Evolutionary conservation across 2,329 filamentous ascomycete species (phyloP), one percentile per base, ranked within the genome.

Genomic region (Pestalotiopsis sp.): DNA sequence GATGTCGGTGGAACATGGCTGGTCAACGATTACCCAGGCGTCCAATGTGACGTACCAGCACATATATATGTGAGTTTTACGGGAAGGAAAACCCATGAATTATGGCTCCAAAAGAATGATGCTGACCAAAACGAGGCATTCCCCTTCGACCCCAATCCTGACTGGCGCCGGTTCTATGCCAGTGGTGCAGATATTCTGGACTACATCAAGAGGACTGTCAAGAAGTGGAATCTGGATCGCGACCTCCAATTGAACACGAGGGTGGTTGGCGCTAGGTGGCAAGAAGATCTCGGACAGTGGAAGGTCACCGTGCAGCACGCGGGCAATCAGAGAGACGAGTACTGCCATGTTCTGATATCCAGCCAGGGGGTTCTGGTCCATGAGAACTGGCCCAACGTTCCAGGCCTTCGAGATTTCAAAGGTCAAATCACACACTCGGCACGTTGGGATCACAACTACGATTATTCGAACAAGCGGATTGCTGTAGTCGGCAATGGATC

Each of bases 141-240:
- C 82, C 87, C 58, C 0, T 90, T 88, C 72, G 80, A 82, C 2
- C 87, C 87, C 0, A 90, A 90, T 64, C 86, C 85, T 0, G 80
- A 89, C 68, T 91, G 89, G 87, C 83, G 82, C 0, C 82, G 86
- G 64, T 84, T 87, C 70, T 90, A 88, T 71, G 87, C 87, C 2
- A 83, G 84, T 68, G 88, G 87, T 1, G 75, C 76, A 2, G 88
- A 91, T 66, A 91, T 90, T 59, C 75, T 82, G 20, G 79, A 82
- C 3, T 88, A 90, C 71, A 84, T 86, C 81, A 81, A 88, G 71
- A 73, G 75, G 1, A 76, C 87, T 3, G 88, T 88, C 0, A 80
- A 81, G 38, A 83, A 80, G 68, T 83, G 77, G 75, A 77, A 80
- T 67, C 77, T 82, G 3, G 75, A 77, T 71, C 78, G 77, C 13